These are phyloP conservation scores for Fusarium acutatum DNA, from an alignment of 2,329 filamentous ascomycete species.

Conservation along the genomic window DNA sequence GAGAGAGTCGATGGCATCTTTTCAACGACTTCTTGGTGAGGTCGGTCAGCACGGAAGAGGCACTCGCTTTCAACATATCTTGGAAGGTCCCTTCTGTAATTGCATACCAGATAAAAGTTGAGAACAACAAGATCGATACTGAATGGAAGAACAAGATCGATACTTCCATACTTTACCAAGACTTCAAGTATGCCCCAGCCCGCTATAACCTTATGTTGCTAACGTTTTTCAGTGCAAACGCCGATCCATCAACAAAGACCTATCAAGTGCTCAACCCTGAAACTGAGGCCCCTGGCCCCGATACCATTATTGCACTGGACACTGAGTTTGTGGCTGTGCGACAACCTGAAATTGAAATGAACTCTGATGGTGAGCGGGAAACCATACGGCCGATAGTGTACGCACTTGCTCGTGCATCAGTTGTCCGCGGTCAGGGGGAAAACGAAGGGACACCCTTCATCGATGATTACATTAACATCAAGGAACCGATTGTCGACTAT, in stretches of 20 bases:
- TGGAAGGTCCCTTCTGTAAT: conserved; percentile 95
- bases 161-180: conserved; percentile 82
- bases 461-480: conserved; percentile 94
- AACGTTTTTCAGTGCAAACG: conserved; percentile 48
- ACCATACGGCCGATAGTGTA: conserved; percentile 92
- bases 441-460: conserved; percentile 89
- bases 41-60: conserved; percentile 81
- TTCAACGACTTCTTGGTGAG: conserved; percentile 98
- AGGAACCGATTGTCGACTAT: conserved; percentile 93
- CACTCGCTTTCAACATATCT: conserved; percentile 84
- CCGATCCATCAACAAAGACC: conserved; percentile 56
- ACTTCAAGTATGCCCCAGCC: conserved; percentile 58
- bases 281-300: conserved; percentile 72
- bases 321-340: conserved; percentile 96
- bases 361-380: conserved; percentile 88
- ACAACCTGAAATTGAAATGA: conserved; percentile 94
- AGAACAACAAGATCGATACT: conserved; percentile 83
- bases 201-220: background rate
- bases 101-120: conserved; percentile 82
- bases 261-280: conserved; percentile 66
- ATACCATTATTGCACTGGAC: conserved; percentile 86
- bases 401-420: conserved; percentile 91
- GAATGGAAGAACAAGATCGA: conserved; percentile 88
- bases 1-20: conserved; percentile 84
- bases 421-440: conserved; percentile 81